Base-by-base conservation (phyloP, 1,284 basidiomycete species). In the Melanopsichium pennsylvanicum region DNA sequence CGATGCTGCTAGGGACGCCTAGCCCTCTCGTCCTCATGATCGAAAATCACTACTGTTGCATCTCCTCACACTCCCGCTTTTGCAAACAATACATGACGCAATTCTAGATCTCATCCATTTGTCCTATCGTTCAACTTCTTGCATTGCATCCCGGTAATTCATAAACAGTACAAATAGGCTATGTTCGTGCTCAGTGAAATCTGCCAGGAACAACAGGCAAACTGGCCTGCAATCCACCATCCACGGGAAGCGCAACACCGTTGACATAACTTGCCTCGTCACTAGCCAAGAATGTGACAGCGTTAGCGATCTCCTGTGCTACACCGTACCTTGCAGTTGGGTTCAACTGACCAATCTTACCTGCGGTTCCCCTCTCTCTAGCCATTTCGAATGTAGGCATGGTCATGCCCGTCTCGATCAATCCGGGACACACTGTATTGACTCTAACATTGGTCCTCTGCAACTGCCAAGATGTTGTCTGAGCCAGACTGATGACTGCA, bases 401-500 rank as follows among this genome's bases (percentile, higher is more conserved):
- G 0, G 93, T 93, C 91, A 94, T 93, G 29, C 88, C 89, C 2
- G 92, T 94, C 36, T 94, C 90, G 72, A 96, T 93, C 42, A 96
- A 82, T 16, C 93, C 93, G 2, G 93, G 93, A 76, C 92, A 94
- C 63, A 96, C 87, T 15, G 90, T 87, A 81, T 96, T 96, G 64
- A 95, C 89, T 32, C 93, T 88, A 62, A 97, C 85, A 80, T 92
- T 90, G 2, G 88, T 88, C 68, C 86, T 88, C 58, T 87, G 85
- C n/a, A 95, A 85, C 80, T 93, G 90, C 81, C 89, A 91, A 1
- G 88, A 86, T 7, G 88, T 85, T 1, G 89, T 92, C 73, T 91
- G 87, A 4, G 91, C 93, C 58, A 96, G 87, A 37, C 88, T 91
- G 81, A 92, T 92, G 13, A 80, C 78, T 2, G 78, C 78, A 1